A percentile compares a stretch with the other conserved stretches of the same genome.
Conservation (phyloP, 306 rosid genomes). For the Ochetophila trinervis region DNA sequence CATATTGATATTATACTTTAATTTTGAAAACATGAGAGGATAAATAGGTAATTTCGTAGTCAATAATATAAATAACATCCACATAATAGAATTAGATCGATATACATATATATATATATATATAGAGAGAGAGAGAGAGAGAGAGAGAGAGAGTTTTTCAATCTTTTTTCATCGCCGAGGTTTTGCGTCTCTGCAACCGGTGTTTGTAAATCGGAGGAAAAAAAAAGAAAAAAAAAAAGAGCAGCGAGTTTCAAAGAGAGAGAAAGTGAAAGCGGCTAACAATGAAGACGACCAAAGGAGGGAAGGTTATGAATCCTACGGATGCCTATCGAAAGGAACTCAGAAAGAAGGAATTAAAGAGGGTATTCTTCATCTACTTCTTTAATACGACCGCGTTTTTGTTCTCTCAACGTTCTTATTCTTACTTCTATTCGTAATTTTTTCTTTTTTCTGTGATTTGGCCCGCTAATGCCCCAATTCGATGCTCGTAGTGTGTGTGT, state of each 20-base stretch:
- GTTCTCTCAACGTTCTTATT: neutral
- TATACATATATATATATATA: neutral
- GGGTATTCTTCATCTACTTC: slow-evolving; percentile 43
- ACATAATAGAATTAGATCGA: neutral
- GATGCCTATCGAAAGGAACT: slow-evolving; percentile 95
- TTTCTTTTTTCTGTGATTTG: neutral
- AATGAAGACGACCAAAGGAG: slow-evolving; percentile 97
- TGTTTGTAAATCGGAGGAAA: neutral
- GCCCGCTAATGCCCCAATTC: too few relatives aligned
- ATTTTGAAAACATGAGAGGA: too few relatives aligned
- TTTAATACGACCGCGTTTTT: neutral
- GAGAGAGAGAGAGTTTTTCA: too few relatives aligned
- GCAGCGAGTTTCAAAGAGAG: slow-evolving; percentile 7
- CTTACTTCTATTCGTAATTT: neutral
- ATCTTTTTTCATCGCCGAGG: slow-evolving; percentile 8
- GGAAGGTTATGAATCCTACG: slow-evolving; percentile 96
- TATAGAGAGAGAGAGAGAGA: too few relatives aligned
- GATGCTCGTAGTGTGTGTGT: too few relatives aligned
- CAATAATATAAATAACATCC: too few relatives aligned
- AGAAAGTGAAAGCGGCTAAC: slow-evolving; percentile 14
- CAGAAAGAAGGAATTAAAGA: slow-evolving; percentile 89
- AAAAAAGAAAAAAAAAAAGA: neutral
- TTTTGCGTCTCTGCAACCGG: neutral
- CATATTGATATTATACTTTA: too few relatives aligned
- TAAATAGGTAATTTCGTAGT: too few relatives aligned